Evolutionary conservation across 768 basidiomycete species (phyloP).

Genomic region (Obba rivulosa): DNA sequence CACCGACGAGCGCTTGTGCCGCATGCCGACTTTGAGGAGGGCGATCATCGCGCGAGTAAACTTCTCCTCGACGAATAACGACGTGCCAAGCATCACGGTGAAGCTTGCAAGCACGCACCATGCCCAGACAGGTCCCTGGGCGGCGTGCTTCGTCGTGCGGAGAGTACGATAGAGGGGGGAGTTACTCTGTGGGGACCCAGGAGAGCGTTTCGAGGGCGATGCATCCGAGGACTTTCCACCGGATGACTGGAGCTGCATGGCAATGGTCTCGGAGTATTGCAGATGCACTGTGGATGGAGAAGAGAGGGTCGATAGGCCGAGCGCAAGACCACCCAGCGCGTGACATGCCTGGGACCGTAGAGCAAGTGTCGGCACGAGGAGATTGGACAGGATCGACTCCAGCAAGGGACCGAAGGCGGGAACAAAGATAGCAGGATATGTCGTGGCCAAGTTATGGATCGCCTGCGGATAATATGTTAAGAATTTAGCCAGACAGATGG

Average conservation of each 20-base stretch:
- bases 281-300: constrained; percentile 45
- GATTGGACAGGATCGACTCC: constrained; percentile 53
- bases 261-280: constrained; percentile 45
- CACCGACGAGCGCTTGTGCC: constrained; percentile 59
- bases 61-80: constrained; percentile 39
- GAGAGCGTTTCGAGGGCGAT: constrained; percentile 33
- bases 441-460: constrained; percentile 60
- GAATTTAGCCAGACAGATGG: constrained; percentile 6
- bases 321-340: constrained; percentile 65
- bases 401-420: constrained; percentile 58
- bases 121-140: constrained; percentile 78
- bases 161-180: constrained; percentile 58
- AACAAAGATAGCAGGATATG: constrained; percentile 64
- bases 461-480: constrained; percentile 40
- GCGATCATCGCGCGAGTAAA: constrained; percentile 42
- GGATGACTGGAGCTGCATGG: constrained; percentile 40
- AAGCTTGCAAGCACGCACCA: constrained; percentile 61
- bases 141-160: constrained; percentile 55
- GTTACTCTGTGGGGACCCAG: constrained; percentile 32
- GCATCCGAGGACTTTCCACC: constrained; percentile 14
- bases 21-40: constrained; percentile 50
- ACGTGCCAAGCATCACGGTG: constrained; percentile 59
- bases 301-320: constrained; percentile 41
- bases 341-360: constrained; percentile 71
- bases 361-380: constrained; percentile 59